Evolutionary conservation across 176 grass and related monocot genomes (phyloP).

Genomic region (Tuctoria greenei): DNA sequence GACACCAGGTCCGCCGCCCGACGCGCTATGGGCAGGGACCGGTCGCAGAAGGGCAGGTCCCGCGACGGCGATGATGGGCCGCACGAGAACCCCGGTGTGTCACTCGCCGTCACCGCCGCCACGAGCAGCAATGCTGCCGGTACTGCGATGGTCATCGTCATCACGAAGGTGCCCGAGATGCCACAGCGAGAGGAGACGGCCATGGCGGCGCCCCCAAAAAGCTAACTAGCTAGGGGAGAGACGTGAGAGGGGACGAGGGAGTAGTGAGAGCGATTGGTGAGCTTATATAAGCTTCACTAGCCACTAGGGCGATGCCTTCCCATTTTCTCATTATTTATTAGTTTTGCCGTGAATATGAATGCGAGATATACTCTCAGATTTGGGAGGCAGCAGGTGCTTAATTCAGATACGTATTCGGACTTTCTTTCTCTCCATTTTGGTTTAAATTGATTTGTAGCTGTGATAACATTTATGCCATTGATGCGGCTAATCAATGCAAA

Average conservation of each 20-base stretch:
- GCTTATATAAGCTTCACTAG: not conserved
- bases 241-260: not conserved
- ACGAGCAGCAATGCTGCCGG: not conserved
- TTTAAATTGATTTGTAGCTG: no score
- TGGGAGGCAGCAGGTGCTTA: not conserved
- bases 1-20: conserved; percentile 58
- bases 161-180: not conserved
- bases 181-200: not conserved
- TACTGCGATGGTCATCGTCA: not conserved
- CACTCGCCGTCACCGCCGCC: not conserved
- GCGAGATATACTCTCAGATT: not conserved
- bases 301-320: not conserved
- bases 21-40: not conserved
- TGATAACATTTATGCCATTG: not conserved
- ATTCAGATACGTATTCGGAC: not conserved
- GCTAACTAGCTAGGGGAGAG: not conserved
- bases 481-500: no score
- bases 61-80: not conserved
- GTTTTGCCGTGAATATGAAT: not conserved
- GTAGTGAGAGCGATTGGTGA: not conserved
- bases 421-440: not conserved
- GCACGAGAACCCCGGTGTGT: conserved; percentile 54
- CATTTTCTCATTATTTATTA: not conserved
- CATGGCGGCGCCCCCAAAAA: not conserved
- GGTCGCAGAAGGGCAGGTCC: conserved; percentile 43